Conservation (phyloP, 441 rosid genomes). For the Gossypium davidsonii region DNA sequence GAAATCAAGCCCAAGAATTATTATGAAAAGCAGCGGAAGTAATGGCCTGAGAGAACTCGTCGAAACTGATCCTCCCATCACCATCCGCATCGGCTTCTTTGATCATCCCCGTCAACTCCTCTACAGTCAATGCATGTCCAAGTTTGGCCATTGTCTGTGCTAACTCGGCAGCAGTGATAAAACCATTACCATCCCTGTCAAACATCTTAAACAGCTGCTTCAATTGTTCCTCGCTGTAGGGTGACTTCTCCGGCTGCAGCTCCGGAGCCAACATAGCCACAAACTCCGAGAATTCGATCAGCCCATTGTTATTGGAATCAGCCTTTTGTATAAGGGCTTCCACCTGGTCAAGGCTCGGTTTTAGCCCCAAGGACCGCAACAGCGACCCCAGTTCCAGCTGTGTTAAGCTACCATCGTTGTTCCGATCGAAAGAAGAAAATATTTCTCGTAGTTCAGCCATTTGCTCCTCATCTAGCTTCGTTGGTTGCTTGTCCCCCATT, state of each 20-base stretch:
- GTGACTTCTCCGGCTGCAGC: conserved; percentile 48
- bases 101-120: conserved; percentile 85
- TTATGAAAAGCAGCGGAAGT: conserved; percentile 83
- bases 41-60: conserved; percentile 73
- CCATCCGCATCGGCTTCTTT: conserved; percentile 86
- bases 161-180: conserved; percentile 73
- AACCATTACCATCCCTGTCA: conserved; percentile 80
- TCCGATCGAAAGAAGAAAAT: conserved; percentile 73
- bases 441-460: conserved; percentile 66
- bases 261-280: conserved; percentile 70
- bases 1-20: conserved; percentile 55
- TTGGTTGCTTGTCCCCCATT: conserved; percentile 50
- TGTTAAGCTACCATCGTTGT: conserved; percentile 82
- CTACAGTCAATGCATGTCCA: conserved; percentile 74
- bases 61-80: conserved; percentile 73
- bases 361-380: conserved; percentile 61
- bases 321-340: conserved; percentile 61
- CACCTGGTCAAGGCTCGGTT: conserved; percentile 68
- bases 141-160: conserved; percentile 89
- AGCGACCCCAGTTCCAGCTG: conserved; percentile 80
- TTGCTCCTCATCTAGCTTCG: conserved; percentile 63
- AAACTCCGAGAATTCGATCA: conserved; percentile 80
- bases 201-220: conserved; percentile 67
- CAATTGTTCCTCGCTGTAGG: conserved; percentile 76
- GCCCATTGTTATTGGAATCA: conserved; percentile 70